phyloP scores from a whole-genome alignment of 2,329 filamentous ascomycete species.

The Talaromyces sp. region DNA sequence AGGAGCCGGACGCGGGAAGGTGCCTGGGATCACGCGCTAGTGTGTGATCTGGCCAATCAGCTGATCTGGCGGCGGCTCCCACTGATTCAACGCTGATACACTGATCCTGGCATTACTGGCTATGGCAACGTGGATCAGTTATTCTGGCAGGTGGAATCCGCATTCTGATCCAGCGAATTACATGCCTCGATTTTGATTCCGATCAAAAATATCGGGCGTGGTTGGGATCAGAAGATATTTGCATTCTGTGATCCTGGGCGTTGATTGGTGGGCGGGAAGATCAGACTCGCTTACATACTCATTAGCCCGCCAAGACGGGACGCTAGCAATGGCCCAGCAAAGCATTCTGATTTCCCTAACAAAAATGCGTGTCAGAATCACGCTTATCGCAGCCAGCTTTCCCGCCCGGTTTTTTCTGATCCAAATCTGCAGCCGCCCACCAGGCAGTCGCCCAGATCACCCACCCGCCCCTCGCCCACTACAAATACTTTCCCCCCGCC shows the following conservation, averaged over 20 bases:
- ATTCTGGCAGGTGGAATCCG: conserved; percentile 18
- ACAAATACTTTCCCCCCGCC: conserved; percentile 44
- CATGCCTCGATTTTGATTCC: conserved; percentile 21
- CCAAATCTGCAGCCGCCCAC: conserved; percentile 33
- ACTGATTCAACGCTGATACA: conserved; percentile 24
- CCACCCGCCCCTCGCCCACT: conserved; percentile 31
- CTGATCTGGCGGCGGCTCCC: conserved; percentile 30
- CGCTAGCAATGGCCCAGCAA: conserved; percentile 7
- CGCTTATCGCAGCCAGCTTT: conserved; percentile 34
- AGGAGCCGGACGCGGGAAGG: conserved; percentile 26
- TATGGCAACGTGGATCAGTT: conserved; percentile 24
- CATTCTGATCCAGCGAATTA: conserved; percentile 22
- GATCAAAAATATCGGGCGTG: conserved; percentile 22
- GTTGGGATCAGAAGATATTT: conserved; percentile 39
- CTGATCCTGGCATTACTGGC: conserved; percentile 28
- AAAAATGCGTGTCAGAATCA: conserved; percentile 30
- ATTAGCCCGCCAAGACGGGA: conserved; percentile 4
- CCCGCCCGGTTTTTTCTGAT: conserved; percentile 25
- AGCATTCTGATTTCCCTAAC: conserved; percentile 18
- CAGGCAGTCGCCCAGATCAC: conserved; percentile 32
- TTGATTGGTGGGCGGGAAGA: conserved; percentile 32
- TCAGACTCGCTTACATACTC: conserved; percentile 33
- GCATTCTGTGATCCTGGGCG: conserved; percentile 35
- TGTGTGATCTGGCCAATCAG: conserved; percentile 36
- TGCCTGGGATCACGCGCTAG: conserved; percentile 38